Base-by-base conservation (phyloP, 352 stramenopile genomes). In the Globisporangium nunn region DNA sequence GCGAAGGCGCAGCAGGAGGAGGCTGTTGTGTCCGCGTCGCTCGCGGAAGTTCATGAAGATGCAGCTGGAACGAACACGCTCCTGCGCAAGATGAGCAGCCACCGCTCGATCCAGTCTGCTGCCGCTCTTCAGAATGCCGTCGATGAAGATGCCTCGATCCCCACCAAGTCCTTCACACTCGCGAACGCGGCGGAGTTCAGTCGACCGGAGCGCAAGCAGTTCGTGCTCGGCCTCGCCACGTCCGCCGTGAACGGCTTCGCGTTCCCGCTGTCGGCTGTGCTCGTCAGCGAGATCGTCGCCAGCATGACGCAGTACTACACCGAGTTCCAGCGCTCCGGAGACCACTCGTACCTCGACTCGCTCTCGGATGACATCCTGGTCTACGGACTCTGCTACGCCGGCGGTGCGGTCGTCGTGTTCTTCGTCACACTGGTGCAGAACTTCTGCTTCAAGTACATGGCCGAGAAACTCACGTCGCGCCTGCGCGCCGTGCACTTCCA, bases 401-500 rank as follows among this genome's bases (percentile, higher is more conserved):
- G 59, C 28, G 73, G 68, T 0, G 61, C 68, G 0, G 58, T 61
- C 10, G 61, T 70, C 8, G 33, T 84, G 14, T 53, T 78, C 17
- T 47, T 67, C 3, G 71, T 63, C 18, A 59, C 70, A 2, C 59
- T 56, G 29, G 46, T 75, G 0, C 73, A 81, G 58, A 62, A 70
- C 4, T 79, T 68, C 49, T 74, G 61, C 45, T 71, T 85, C 49
- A 70, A 75, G 51, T 67, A 74, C 31, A 75, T 75, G 33, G 63
- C 66, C n/a, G 75, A 85, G 47, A 78, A 78, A n/a, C 62, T 83
- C 43, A 67, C 68, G 44, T 81, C 73, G 1, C 61, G 70, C 0
- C 64, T 84, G 47, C 67, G 70, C 11, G 65, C 74, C 39, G 37
- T 87, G 28, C 69, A 85, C 49, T 82, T 87, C 47, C 59, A 51